Evolutionary conservation across 2,329 filamentous ascomycete species (phyloP).

Genomic region (Ascochyta pisi): DNA sequence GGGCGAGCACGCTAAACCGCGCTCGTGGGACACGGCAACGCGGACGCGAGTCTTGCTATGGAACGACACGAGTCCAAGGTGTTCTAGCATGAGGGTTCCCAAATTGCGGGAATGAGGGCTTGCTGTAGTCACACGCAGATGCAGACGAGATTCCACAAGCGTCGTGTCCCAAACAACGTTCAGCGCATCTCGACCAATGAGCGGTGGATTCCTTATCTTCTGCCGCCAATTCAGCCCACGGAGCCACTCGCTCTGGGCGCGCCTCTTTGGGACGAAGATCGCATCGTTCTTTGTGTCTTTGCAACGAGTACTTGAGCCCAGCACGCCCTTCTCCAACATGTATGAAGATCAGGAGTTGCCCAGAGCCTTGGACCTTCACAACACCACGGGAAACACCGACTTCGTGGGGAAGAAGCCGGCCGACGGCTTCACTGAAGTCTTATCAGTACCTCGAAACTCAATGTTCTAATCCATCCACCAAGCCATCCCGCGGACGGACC

Average conservation of each 20-base stretch:
- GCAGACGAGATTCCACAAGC: slow-evolving; percentile 3
- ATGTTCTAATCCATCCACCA: slow-evolving; percentile 2
- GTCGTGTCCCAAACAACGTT: not conserved
- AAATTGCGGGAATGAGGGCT: slow-evolving; percentile 6
- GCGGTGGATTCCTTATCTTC: slow-evolving; percentile 11
- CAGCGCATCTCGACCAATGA: slow-evolving; percentile 1
- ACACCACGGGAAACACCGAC: slow-evolving; percentile 1
- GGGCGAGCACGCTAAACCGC: slow-evolving; percentile 22
- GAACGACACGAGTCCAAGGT: not conserved
- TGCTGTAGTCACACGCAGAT: slow-evolving; percentile 2
- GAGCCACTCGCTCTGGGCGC: slow-evolving; percentile 4
- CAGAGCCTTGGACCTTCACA: slow-evolving; percentile 6
- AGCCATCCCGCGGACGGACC: slow-evolving; percentile 11
- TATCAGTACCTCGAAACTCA: slow-evolving; percentile 13
- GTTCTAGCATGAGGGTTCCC: slow-evolving; percentile 2
- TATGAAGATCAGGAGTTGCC: slow-evolving; percentile 10
- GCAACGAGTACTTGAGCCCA: slow-evolving; percentile 1
- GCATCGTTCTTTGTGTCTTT: slow-evolving; percentile 5
- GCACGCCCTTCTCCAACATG: slow-evolving; percentile 2
- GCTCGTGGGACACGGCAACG: slow-evolving; percentile 8
- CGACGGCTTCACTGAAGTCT: slow-evolving; percentile 10
- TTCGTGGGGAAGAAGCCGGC: not conserved
- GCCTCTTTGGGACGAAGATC: slow-evolving; percentile 10
- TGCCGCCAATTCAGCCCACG: slow-evolving; percentile 8
- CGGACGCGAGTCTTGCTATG: not conserved